Evolutionary conservation across 129 eudicot genomes (phyloP), one percentile per base, ranked within the genome.

Genomic region (Logfia minima): DNA sequence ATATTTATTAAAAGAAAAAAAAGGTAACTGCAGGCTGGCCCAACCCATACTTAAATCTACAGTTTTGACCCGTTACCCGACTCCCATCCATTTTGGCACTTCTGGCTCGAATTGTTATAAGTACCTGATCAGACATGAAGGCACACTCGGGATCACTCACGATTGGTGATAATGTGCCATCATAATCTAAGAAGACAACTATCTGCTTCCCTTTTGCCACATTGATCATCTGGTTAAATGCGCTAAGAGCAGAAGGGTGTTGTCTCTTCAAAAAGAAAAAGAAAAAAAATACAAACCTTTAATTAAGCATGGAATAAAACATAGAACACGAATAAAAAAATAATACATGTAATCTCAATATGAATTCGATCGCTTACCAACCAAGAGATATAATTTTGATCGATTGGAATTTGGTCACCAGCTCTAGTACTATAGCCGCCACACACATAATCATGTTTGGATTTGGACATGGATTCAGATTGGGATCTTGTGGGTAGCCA

Each of bases 121-220:
- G 67, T 83, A 86, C 90, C 85, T 86, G 81, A 64, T 83, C 80
- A 62, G 87, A 79, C 91, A 87, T 87, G 79, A 75, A 87, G 48
- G 91, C 91, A 13, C 75, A 7, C 9, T 84, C 88, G 23, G 91
- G 91, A 71, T 87, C 83, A 58, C 84, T 81, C 8, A 87, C 91
- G 34, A 87, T 87, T 18, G 85, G 80, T 34, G 91, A 84, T 41
- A 87, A 85, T 21, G 91, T 87, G 17, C 88, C 91, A 70, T 87
- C 91, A 19, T 87, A 87, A 65, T 87, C 91, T 43, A 87, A 41
- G 76, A 87, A 85, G 56, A 87, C 85, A 18, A 84, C 85, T 29
- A 84, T 84, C 37, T 79, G 80, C 77, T 69, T 84, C 66, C 85
- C 86, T 58, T 81, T 84, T 11, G 87, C 83, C 58, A 29, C 61